Conservation (phyloP, 768 basidiomycete species). For the Candolleomyces aberdarensis region DNA sequence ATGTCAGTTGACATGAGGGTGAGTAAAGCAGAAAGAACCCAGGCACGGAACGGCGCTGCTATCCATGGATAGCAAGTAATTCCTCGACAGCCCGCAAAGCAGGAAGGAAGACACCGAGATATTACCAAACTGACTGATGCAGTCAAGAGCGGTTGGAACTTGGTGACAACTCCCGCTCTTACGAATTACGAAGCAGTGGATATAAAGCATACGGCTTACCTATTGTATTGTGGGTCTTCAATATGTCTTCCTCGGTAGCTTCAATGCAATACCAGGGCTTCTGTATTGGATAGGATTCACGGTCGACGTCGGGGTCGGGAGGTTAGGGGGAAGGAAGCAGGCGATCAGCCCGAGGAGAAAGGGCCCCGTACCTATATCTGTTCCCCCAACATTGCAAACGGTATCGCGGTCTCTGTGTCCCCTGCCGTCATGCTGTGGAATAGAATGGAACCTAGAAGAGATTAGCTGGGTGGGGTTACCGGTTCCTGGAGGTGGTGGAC, state of each 20-base stretch:
- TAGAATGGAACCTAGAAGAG: neutral
- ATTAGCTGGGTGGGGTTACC: slow-evolving; percentile 4
- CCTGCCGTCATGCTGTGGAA: slow-evolving; percentile 5
- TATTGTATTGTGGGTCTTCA: neutral
- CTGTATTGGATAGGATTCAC: neutral
- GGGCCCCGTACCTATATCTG: neutral
- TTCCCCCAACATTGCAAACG: neutral
- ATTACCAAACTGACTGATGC: slow-evolving; percentile 6
- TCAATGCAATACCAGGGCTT: neutral
- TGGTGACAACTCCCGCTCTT: neutral
- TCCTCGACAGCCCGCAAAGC: neutral
- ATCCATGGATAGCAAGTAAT: neutral
- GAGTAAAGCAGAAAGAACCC: neutral
- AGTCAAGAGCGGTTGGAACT: neutral
- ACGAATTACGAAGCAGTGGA: neutral
- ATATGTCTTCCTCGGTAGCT: neutral
- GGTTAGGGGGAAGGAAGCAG: neutral
- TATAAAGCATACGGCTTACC: neutral
- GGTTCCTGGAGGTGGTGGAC: neutral
- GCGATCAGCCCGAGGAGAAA: neutral
- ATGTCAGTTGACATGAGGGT: slow-evolving; percentile 1
- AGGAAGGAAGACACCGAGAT: slow-evolving; percentile 2
- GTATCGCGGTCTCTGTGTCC: neutral
- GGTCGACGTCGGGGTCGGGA: neutral
- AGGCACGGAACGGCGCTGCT: neutral